A percentile compares a stretch with the other conserved stretches of the same genome.
Conservation (phyloP, 2,329 filamentous ascomycete species). For the Aspergillus pseudoterreus region DNA sequence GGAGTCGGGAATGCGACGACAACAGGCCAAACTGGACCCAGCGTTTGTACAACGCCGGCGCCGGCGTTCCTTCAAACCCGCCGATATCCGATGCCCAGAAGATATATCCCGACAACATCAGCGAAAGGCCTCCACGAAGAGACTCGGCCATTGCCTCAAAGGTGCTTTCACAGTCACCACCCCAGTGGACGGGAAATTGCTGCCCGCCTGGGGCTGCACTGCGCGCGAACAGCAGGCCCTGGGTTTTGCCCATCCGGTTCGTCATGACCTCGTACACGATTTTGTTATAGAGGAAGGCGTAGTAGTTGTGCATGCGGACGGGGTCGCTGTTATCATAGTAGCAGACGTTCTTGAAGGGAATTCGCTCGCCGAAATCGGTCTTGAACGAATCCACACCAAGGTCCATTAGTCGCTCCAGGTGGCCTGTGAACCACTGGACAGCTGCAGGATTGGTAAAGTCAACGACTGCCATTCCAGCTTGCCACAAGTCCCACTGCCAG, state of each 20-base stretch:
- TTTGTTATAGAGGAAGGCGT: conserved; percentile 68
- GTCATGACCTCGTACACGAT: conserved; percentile 64
- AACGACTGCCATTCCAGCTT: conserved; percentile 70
- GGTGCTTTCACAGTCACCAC: conserved; percentile 71
- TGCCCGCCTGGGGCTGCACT: conserved; percentile 66
- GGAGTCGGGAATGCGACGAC: conserved; percentile 66
- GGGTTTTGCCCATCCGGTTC: conserved; percentile 46
- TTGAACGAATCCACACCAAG: conserved; percentile 69
- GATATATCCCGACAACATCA: conserved; percentile 62
- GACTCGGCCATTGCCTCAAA: conserved; percentile 73
- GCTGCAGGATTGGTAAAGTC: conserved; percentile 72
- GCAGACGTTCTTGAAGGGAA: conserved; percentile 61
- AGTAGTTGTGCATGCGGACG: conserved; percentile 71
- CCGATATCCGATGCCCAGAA: conserved; percentile 71
- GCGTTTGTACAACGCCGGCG: conserved; percentile 68
- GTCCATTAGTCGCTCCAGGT: conserved; percentile 62
- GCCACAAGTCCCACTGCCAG: conserved; percentile 76
- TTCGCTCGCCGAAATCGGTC: conserved; percentile 72
- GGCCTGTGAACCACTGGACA: conserved; percentile 59
- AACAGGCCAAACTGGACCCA: conserved; percentile 74
- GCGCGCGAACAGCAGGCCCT: conserved; percentile 65
- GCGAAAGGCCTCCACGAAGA: conserved; percentile 60
- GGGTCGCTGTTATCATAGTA: conserved; percentile 63
- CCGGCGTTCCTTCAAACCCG: conserved; percentile 66
- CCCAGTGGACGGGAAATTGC: conserved; percentile 68